Evolutionary conservation across 2,329 filamentous ascomycete genomes (phyloP).

Genomic region (Conoideocrella luteorostrata): DNA sequence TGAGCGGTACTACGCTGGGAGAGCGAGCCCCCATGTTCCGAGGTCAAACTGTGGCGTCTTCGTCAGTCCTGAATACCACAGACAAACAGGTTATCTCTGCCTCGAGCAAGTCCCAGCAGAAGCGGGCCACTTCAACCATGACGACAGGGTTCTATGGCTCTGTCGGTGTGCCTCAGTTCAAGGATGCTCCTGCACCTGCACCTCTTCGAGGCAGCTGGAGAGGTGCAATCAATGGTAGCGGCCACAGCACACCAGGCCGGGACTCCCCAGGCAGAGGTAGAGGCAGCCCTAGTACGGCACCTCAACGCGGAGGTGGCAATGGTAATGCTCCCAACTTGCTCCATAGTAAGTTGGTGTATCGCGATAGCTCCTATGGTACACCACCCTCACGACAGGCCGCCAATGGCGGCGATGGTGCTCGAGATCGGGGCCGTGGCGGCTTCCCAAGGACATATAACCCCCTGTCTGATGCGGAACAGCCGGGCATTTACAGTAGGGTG

Average conservation of each 20-base stretch:
- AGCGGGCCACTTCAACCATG: constrained; percentile 42
- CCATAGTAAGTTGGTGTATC: constrained; percentile 48
- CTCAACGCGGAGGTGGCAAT: constrained; percentile 25
- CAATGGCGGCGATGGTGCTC: constrained; percentile 21
- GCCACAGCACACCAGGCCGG: constrained; percentile 30
- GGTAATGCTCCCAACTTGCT: constrained; percentile 33
- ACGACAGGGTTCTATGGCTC: constrained; percentile 49
- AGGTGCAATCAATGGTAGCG: constrained; percentile 43
- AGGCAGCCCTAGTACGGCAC: constrained; percentile 32
- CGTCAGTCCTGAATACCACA: constrained; percentile 83
- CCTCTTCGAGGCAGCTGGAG: constrained; percentile 53
- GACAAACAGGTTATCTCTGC: constrained; percentile 72
- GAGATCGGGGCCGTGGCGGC: constrained; percentile 26
- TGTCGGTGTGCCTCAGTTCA: constrained; percentile 56
- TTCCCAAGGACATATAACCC: constrained; percentile 16
- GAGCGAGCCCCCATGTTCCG: constrained; percentile 90
- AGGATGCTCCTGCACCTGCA: constrained; percentile 48
- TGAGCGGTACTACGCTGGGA: constrained; percentile 90
- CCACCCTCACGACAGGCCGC: constrained; percentile 19
- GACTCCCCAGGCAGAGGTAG: constrained; percentile 28
- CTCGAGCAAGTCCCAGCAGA: constrained; percentile 45
- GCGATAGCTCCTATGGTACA: constrained; percentile 28
- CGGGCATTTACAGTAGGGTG: constrained; percentile 44
- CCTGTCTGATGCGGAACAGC: constrained; percentile 13
- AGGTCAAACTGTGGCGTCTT: constrained; percentile 81